Base-by-base conservation (phyloP, 352 stramenopile genomes). In the Globisporangium polare region DNA sequence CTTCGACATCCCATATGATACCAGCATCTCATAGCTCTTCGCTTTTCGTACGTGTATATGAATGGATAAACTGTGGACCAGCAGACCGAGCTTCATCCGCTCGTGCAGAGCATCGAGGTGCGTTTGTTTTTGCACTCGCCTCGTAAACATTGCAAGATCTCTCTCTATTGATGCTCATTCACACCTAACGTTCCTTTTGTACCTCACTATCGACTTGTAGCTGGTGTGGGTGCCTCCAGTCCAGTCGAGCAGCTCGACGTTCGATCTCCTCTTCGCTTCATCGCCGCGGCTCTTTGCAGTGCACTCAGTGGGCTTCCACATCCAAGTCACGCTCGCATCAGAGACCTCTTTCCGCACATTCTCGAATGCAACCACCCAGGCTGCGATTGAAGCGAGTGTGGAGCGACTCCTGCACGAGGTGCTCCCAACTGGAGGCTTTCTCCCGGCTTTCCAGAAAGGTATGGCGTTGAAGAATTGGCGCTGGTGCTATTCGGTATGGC, bases 51-150 rank as follows among this genome's bases (percentile, higher is more conserved):
- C 22, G n/a, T 13, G 10, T 4, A 18, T 24, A 24, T 27, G 4
- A 18, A 33, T 20, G n/a, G n/a, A 22, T 22, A 5, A 27, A 24
- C 17, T 52, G 56, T 45, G 37, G 4, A 42, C 26, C 17, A 46
- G 24, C 24, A 65, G 54, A 53, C 47, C 10, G 20, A 15, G 20
- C 57, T 82, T 7, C 71, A 77, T 42, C 69, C 73, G 12, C 46
- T 79, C 7, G 50, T 83, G 26, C 57, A 79, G 45, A 41, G 60
- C 33, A 68, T 86, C 64, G 67, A 82, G 64, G 77, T 80, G 58
- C 35, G 20, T 27, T 42, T n/a, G 10, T 42, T n/a, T n/a, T n/a
- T n/a, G n/a, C n/a, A n/a, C n/a, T n/a, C n/a, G n/a, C n/a, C n/a
- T n/a, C n/a, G n/a, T n/a, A n/a, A n/a, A n/a, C n/a, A n/a, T n/a